Base-by-base conservation (phyloP, 2,329 filamentous ascomycete species). In the Pyrenophora teres region DNA sequence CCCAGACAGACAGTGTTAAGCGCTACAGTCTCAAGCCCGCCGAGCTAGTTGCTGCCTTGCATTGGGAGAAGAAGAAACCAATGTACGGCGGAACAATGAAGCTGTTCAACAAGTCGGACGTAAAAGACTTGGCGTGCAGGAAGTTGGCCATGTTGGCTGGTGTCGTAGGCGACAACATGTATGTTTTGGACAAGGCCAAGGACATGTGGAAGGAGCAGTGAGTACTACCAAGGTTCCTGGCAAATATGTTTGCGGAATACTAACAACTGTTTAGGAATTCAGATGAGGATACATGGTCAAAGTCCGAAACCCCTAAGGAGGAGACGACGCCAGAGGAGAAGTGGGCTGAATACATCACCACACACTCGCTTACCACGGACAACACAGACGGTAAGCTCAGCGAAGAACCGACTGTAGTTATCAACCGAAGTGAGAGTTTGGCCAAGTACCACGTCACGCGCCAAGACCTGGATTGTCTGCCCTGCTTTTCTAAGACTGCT, bases 391-490 rank as follows among this genome's bases (percentile, higher is more conserved):
- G 40, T 13, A 53, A 43, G 13, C 46, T 62, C 2, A 25, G 36
- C 13, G 36, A 46, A 30, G 57, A 62, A n/a, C 60, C 55, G 19
- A 31, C 48, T 2, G 31, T 48, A 4, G 21, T 21, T 3, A 52
- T 62, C 42, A 60, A 56, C 4, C 57, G 60, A 21, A 52, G 57
- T 1, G 55, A 59, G 3, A 42, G 52, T 18, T 54, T 57, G 33
- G 32, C 44, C 5, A 50, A 52, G 15, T 60, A 46, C 36, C 15
- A 19, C 9, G 42, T 60, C 4, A 38, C 49, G 13, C 55, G 55
- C 3, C 21, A 30, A 12, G 60, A 60, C 21, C 21, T 60, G 12
- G 47, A 40, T 4, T 50, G 50, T 6, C 18, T 60, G 21, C 39
- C 52, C 33, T 45, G 48, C 37, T 57, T 57, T 30, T 46, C 46